Percentiles rank a stretch among this genome's conserved stretches.
Conservation (phyloP, 179 eudicot species). For the Silene vulgaris region DNA sequence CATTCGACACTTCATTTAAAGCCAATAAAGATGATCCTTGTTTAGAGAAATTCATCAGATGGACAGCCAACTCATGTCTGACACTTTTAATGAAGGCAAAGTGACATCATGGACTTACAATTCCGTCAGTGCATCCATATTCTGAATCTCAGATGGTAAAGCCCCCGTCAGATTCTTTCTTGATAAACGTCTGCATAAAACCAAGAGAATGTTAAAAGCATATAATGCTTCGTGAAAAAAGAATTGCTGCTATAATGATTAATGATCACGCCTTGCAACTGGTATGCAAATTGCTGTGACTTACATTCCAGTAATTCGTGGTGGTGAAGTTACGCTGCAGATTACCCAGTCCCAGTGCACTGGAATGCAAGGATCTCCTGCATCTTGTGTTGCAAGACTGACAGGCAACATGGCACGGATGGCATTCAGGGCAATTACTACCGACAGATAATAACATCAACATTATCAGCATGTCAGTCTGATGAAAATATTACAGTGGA, state of each 20-base stretch:
- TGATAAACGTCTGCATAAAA: constrained; percentile 57
- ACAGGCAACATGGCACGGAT: constrained; percentile 43
- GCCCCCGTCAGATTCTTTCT: constrained; percentile 59
- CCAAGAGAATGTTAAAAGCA: constrained; percentile 19
- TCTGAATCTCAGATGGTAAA: constrained; percentile 67
- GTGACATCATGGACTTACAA: constrained; percentile 47
- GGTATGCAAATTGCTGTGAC: constrained; percentile 23
- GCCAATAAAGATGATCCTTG: too few species aligned
- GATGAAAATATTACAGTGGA: neutral
- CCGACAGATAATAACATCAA: constrained; percentile 31
- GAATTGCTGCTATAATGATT: neutral
- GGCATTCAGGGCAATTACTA: constrained; percentile 58
- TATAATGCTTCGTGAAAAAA: neutral
- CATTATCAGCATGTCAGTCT: constrained; percentile 10
- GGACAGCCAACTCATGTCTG: too few species aligned
- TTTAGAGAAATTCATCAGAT: too few species aligned
- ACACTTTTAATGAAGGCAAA: too few species aligned
- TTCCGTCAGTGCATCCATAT: constrained; percentile 72
- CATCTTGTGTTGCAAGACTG: constrained; percentile 35
- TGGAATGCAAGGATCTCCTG: constrained; percentile 89
- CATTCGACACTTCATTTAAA: too few species aligned
- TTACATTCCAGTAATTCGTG: constrained; percentile 77
- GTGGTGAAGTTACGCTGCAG: constrained; percentile 68
- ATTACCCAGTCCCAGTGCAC: constrained; percentile 77
- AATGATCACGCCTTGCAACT: neutral